Conservation (phyloP, 805 yeast species). For the Kluyveromyces aestuarii region DNA sequence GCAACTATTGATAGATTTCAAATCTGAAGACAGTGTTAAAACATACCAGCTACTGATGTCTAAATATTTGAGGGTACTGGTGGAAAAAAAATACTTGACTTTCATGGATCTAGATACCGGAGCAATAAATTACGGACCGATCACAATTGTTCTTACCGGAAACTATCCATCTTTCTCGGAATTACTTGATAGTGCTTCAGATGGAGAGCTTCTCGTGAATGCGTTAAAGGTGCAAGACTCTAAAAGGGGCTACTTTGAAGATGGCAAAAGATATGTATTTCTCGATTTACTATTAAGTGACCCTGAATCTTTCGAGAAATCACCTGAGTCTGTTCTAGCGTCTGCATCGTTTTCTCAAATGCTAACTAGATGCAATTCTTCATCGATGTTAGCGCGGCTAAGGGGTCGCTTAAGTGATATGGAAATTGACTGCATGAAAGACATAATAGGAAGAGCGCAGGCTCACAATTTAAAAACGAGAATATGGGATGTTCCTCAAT, state of each 20-base stretch:
- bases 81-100: constrained; percentile 42
- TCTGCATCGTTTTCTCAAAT: constrained; percentile 33
- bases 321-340: constrained; percentile 26
- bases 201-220: not conserved
- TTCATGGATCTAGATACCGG: constrained; percentile 33
- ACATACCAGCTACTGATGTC: constrained; percentile 39
- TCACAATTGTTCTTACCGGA: constrained; percentile 61
- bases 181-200: constrained; percentile 7
- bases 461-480: constrained; percentile 43
- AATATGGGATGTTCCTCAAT: constrained; percentile 63
- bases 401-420: constrained; percentile 8
- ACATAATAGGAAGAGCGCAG: constrained; percentile 37
- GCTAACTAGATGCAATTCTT: constrained; percentile 12
- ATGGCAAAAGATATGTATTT: constrained; percentile 28
- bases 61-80: constrained; percentile 37
- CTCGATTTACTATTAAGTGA: constrained; percentile 38
- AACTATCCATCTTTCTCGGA: constrained; percentile 36
- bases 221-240: not conserved
- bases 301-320: constrained; percentile 15
- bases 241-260: constrained; percentile 12
- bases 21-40: constrained; percentile 34
- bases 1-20: constrained; percentile 56
- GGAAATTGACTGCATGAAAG: constrained; percentile 12
- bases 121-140: constrained; percentile 39
- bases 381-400: constrained; percentile 3